phyloP scores from a whole-genome alignment of 345 rosid species.

The Ailanthus altissimus region DNA sequence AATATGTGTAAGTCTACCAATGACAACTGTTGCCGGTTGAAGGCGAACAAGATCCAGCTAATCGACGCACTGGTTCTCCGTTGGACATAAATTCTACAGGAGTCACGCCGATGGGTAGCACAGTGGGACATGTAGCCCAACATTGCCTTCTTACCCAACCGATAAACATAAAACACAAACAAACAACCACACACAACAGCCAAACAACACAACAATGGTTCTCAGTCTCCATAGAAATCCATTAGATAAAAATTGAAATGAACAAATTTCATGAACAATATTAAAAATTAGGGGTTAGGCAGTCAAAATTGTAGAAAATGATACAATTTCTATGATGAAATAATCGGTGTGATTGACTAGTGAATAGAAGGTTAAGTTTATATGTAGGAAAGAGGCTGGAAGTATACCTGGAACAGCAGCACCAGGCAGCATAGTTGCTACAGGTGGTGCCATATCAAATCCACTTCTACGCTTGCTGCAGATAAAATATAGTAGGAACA shows the following conservation, averaged over 20 bases:
- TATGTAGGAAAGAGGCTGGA: conserved; percentile 7
- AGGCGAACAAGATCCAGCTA: conserved; percentile 32
- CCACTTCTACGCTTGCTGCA: conserved; percentile 35
- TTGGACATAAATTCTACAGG: conserved; percentile 29
- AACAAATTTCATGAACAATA: conserved; percentile 6
- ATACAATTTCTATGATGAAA: not conserved
- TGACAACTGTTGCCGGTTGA: conserved; percentile 31
- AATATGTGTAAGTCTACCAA: conserved; percentile 34
- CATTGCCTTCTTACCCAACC: conserved; percentile 39
- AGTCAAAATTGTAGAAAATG: conserved; percentile 6
- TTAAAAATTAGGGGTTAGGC: not conserved
- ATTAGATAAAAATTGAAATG: conserved; percentile 22
- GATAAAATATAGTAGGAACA: not conserved
- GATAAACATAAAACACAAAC: conserved; percentile 32
- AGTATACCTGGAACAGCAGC: conserved; percentile 26
- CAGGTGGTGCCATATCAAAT: conserved; percentile 33
- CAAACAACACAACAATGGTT: conserved; percentile 33
- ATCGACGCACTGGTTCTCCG: conserved; percentile 23
- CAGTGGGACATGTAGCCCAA: conserved; percentile 33
- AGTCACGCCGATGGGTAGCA: conserved; percentile 29
- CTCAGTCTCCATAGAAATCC: conserved; percentile 28
- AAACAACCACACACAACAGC: conserved; percentile 35
- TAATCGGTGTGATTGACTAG: not conserved
- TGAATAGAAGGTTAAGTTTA: not conserved
- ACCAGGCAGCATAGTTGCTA: conserved; percentile 15